Conservation (phyloP, 495 filamentous ascomycete species). For the Aspergillus leporis region DNA sequence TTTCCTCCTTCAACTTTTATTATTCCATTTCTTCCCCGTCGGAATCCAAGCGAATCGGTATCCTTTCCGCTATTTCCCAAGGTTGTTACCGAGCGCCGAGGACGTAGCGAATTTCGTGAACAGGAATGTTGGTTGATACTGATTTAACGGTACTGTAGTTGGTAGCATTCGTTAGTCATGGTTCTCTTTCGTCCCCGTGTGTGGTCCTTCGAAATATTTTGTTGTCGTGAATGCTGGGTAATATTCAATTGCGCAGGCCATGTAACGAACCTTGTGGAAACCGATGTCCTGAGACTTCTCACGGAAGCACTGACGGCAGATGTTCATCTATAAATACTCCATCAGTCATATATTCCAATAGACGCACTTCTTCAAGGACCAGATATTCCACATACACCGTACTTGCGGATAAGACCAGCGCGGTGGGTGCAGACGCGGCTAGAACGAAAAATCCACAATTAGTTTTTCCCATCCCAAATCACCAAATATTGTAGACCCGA, state of each 20-base stretch:
- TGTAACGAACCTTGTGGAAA: slow-evolving; percentile 79
- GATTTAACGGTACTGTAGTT: slow-evolving; percentile 55
- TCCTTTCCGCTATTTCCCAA: slow-evolving; percentile 13
- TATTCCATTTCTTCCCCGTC: slow-evolving; percentile 11
- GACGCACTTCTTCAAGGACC: neutral
- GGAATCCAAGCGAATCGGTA: slow-evolving; percentile 12
- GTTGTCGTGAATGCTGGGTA: neutral
- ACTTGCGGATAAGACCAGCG: slow-evolving; percentile 97
- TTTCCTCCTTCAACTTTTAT: slow-evolving; percentile 12
- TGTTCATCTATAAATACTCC: slow-evolving; percentile 62
- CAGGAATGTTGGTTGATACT: slow-evolving; percentile 33
- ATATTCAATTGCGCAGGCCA: slow-evolving; percentile 7
- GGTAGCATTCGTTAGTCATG: slow-evolving; percentile 19
- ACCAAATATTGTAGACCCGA: neutral
- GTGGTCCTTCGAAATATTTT: slow-evolving; percentile 8
- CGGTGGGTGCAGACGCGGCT: slow-evolving; percentile 96
- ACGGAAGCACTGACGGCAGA: slow-evolving; percentile 99
- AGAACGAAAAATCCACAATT: slow-evolving; percentile 32
- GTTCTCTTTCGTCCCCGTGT: neutral
- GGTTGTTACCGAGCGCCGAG: slow-evolving; percentile 28
- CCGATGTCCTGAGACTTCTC: slow-evolving; percentile 96
- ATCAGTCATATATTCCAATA: slow-evolving; percentile 16
- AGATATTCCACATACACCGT: slow-evolving; percentile 71
- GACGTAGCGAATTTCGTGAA: slow-evolving; percentile 37
- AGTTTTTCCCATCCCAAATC: slow-evolving; percentile 15